phyloP scores from a whole-genome alignment of 2,329 filamentous ascomycete genomes.

The Botrytis sinoallii region DNA sequence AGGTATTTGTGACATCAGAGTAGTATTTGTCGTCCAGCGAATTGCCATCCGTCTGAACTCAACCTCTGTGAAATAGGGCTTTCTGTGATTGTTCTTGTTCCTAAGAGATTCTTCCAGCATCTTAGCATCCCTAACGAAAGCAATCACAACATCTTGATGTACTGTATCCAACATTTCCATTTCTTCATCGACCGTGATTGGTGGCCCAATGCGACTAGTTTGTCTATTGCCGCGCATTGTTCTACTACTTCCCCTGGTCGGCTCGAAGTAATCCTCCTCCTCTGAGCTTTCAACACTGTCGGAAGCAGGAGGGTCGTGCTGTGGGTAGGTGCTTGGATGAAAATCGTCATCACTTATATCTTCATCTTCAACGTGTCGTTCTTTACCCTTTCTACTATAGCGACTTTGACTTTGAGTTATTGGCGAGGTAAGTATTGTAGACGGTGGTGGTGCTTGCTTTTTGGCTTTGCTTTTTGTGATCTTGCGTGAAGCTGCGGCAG shows the following conservation, averaged over 20 bases:
- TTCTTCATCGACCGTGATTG: slow-evolving; percentile 56
- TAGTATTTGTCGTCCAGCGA: slow-evolving; percentile 58
- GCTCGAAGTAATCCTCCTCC: slow-evolving; percentile 38
- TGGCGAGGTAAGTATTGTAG: slow-evolving; percentile 58
- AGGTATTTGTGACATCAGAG: slow-evolving; percentile 61
- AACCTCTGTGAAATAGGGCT: slow-evolving; percentile 64
- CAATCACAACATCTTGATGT: slow-evolving; percentile 60
- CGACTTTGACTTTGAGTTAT: slow-evolving; percentile 1
- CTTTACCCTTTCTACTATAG: slow-evolving; percentile 36
- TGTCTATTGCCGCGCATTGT: slow-evolving; percentile 27
- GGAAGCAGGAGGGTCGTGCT: slow-evolving; percentile 50
- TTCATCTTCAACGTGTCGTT: slow-evolving; percentile 25
- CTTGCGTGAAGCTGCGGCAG: slow-evolving; percentile 38
- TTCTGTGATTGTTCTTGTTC: slow-evolving; percentile 53
- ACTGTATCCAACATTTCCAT: slow-evolving; percentile 54
- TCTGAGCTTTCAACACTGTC: slow-evolving; percentile 38
- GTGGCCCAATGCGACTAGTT: slow-evolving; percentile 47
- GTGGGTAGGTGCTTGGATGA: slow-evolving; percentile 30
- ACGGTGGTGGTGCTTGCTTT: slow-evolving; percentile 42
- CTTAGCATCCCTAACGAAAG: slow-evolving; percentile 64
- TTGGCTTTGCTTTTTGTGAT: slow-evolving; percentile 23
- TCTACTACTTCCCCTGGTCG: slow-evolving; percentile 36
- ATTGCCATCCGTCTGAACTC: slow-evolving; percentile 73
- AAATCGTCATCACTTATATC: slow-evolving; percentile 9
- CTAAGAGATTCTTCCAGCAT: slow-evolving; percentile 59